Conservation (phyloP, 2,329 filamentous ascomycete species). For the Conoideocrella luteorostrata region DNA sequence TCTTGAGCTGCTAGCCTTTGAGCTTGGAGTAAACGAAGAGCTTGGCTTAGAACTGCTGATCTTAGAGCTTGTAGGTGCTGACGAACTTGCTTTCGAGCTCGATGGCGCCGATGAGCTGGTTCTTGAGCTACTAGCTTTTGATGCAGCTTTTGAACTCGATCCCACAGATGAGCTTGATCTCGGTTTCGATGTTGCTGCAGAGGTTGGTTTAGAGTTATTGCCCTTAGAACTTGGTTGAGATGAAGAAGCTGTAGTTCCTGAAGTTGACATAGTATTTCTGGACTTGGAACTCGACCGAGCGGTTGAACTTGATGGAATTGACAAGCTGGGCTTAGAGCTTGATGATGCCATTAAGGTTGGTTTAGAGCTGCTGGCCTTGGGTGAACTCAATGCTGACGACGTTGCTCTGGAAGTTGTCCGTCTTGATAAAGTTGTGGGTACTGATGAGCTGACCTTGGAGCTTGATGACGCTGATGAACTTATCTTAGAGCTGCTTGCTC, state of each 20-base stretch:
- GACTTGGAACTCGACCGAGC: too few relatives aligned
- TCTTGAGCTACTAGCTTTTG: background rate
- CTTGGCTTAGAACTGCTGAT: background rate
- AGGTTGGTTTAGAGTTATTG: too few relatives aligned
- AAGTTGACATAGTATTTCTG: too few relatives aligned
- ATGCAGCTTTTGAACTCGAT: background rate
- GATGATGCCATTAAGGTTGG: background rate
- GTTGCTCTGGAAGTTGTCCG: background rate
- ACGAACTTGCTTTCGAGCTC: background rate
- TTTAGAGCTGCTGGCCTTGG: background rate
- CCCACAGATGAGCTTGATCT: background rate
- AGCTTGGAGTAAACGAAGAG: background rate
- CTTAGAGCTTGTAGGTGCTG: background rate
- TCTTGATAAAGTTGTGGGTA: background rate
- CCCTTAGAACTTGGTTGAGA: background rate
- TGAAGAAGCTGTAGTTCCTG: background rate
- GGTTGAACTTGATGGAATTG: background rate
- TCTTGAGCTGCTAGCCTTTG: background rate
- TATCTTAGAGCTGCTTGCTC: background rate
- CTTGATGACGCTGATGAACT: too few relatives aligned
- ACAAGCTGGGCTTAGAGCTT: background rate
- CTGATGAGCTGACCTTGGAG: background rate
- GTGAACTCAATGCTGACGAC: background rate
- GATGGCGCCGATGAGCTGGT: background rate
- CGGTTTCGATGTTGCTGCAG: too few relatives aligned